These are phyloP conservation scores for Kurtzmaniella quercitrusa DNA, from an alignment of 1,139 yeast genomes.

Conservation along the genomic window DNA sequence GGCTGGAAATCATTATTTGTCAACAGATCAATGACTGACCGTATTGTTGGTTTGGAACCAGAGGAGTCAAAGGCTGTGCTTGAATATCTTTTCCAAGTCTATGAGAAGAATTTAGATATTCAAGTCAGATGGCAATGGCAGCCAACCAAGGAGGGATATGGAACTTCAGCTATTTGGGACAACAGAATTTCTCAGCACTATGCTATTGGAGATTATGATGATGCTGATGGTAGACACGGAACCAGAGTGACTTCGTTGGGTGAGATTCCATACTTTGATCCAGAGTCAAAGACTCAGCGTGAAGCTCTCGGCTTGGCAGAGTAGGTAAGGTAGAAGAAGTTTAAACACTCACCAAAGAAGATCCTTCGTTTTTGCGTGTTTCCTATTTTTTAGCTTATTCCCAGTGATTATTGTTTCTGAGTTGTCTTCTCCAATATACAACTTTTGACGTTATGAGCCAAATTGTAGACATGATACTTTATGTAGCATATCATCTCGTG, in stretches of 20 bases:
- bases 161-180: constrained; percentile 22
- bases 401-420: too few species aligned
- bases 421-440: too few species aligned
- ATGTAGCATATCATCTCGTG: too few species aligned
- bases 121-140: constrained; percentile 21
- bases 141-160: constrained; percentile 16
- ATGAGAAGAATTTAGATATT: constrained; percentile 42
- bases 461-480: too few species aligned
- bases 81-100: constrained; percentile 35
- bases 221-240: constrained; percentile 16
- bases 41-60: constrained; percentile 43
- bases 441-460: too few species aligned
- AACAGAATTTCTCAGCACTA: constrained; percentile 20
- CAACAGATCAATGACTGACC: constrained; percentile 37
- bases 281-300: constrained; percentile 18
- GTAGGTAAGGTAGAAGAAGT: too few species aligned
- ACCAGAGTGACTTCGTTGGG: constrained; percentile 21
- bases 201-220: constrained; percentile 19
- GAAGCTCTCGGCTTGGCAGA: constrained; percentile 16
- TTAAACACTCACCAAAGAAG: too few species aligned
- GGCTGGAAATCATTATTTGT: constrained; percentile 50
- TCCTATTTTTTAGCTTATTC: too few species aligned
- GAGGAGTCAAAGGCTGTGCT: constrained; percentile 34
- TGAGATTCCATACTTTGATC: constrained; percentile 19
- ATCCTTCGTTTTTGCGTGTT: too few species aligned